Conservation (phyloP, 2,329 filamentous ascomycete species). For the Clonostachys byssicola region DNA sequence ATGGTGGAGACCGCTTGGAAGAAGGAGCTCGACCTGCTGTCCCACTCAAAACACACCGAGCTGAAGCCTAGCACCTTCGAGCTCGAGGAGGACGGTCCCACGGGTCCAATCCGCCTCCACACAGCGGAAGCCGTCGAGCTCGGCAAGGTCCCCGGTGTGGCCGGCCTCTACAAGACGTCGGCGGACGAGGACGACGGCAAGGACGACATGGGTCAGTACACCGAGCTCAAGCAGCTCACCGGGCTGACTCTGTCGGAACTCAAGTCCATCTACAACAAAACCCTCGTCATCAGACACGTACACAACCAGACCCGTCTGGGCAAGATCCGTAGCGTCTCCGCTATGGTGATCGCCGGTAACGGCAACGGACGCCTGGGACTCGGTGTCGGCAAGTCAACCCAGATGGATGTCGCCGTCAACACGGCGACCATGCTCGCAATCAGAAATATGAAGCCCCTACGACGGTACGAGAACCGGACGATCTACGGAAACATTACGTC, state of each 20-base stretch:
- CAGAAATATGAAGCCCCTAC: constrained; percentile 88
- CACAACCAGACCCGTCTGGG: constrained; percentile 94
- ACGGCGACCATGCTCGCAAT: constrained; percentile 82
- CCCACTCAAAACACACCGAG: constrained; percentile 19
- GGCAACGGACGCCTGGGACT: constrained; percentile 80
- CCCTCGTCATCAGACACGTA: constrained; percentile 69
- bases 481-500: constrained; percentile 80
- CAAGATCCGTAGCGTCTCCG: constrained; percentile 77
- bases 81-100: constrained; percentile 28
- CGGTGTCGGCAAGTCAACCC: constrained; percentile 84
- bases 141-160: constrained; percentile 48
- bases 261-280: constrained; percentile 59
- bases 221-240: constrained; percentile 49
- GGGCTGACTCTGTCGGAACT: constrained; percentile 50
- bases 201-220: constrained; percentile 45
- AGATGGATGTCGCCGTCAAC: constrained; percentile 59
- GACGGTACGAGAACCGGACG: constrained; percentile 85
- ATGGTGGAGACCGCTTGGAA: constrained; percentile 27
- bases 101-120: constrained; percentile 23
- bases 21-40: constrained; percentile 28
- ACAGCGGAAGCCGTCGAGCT: constrained; percentile 43
- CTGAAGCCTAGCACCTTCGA: constrained; percentile 26
- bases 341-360: constrained; percentile 82
- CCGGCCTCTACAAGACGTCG: constrained; percentile 42
- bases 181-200: constrained; percentile 46